phyloP scores from a whole-genome alignment of 129 eudicot genomes.

The Artemisia annua region DNA sequence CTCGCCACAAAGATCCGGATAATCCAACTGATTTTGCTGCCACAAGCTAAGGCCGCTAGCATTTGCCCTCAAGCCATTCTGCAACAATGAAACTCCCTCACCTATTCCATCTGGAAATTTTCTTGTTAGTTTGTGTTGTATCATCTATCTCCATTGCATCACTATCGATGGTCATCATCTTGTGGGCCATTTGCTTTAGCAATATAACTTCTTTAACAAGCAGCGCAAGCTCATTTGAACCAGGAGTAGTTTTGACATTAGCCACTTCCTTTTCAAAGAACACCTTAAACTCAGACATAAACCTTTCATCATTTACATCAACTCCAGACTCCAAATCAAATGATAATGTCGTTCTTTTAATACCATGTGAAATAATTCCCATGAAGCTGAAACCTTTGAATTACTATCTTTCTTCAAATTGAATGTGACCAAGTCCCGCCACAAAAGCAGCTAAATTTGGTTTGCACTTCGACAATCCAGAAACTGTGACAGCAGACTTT shows the following conservation, averaged over 20 bases:
- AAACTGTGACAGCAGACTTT: constrained; percentile 34
- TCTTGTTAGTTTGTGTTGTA: constrained; percentile 40
- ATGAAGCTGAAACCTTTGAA: constrained; percentile 53
- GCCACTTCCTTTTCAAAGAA: constrained; percentile 82
- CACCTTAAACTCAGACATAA: constrained; percentile 82
- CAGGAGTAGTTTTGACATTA: constrained; percentile 35
- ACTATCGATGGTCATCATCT: constrained; percentile 11
- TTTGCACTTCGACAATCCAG: constrained; percentile 59
- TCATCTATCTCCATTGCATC: constrained; percentile 56
- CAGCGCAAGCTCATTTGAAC: constrained; percentile 39
- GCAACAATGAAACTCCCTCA: constrained; percentile 70
- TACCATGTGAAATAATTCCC: constrained; percentile 75
- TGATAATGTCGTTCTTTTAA: constrained; percentile 53
- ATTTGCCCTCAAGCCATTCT: constrained; percentile 64
- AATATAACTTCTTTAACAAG: constrained; percentile 51
- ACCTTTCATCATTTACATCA: constrained; percentile 47
- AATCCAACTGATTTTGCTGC: constrained; percentile 51
- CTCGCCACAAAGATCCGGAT: constrained; percentile 43
- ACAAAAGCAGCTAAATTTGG: constrained; percentile 77
- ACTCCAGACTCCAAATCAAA: constrained; percentile 64
- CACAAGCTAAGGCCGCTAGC: constrained; percentile 60
- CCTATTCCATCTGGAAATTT: constrained; percentile 56
- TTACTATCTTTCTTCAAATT: constrained; percentile 44
- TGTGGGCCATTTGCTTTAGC: constrained; percentile 48
- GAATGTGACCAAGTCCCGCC: constrained; percentile 65